Conservation (phyloP, 2,329 filamentous ascomycete genomes). For the Fusarium abutilonis region DNA sequence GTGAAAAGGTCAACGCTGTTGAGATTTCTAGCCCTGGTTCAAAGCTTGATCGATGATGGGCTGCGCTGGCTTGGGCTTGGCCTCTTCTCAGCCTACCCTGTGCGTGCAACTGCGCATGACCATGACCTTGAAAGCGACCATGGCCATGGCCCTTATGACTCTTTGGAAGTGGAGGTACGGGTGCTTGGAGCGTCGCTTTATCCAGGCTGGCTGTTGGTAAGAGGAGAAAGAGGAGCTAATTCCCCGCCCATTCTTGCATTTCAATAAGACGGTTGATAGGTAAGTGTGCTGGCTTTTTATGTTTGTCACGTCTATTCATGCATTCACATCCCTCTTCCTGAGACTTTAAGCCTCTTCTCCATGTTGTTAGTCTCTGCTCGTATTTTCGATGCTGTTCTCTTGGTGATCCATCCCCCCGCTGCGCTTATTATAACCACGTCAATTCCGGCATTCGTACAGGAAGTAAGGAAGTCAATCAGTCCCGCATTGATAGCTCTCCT, state of each 20-base stretch:
- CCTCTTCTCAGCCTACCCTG: constrained; percentile 17
- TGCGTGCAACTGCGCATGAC: constrained; percentile 33
- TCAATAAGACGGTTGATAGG: background rate
- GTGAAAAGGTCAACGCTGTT: constrained; percentile 8
- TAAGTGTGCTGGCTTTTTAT: constrained; percentile 6
- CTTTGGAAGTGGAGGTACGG: constrained; percentile 24
- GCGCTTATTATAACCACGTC: constrained; percentile 24
- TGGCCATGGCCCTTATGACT: constrained; percentile 18
- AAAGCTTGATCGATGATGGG: constrained; percentile 30
- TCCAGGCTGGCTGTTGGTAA: background rate
- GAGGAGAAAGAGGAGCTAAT: constrained; percentile 7
- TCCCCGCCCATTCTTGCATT: constrained; percentile 1
- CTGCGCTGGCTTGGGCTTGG: constrained; percentile 22
- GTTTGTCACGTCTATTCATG: background rate
- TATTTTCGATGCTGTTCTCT: constrained; percentile 6
- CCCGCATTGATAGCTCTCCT: constrained; percentile 28
- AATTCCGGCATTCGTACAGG: constrained; percentile 12
- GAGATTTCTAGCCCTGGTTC: constrained; percentile 10
- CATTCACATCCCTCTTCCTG: constrained; percentile 2
- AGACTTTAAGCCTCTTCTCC: background rate
- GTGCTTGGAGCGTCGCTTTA: constrained; percentile 1
- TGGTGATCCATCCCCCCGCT: constrained; percentile 25
- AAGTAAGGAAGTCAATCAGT: constrained; percentile 10
- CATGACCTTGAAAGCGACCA: constrained; percentile 12
- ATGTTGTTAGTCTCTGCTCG: constrained; percentile 13